Conservation (phyloP, 495 filamentous ascomycete species). For the Pyrenopolyporus hunteri region DNA sequence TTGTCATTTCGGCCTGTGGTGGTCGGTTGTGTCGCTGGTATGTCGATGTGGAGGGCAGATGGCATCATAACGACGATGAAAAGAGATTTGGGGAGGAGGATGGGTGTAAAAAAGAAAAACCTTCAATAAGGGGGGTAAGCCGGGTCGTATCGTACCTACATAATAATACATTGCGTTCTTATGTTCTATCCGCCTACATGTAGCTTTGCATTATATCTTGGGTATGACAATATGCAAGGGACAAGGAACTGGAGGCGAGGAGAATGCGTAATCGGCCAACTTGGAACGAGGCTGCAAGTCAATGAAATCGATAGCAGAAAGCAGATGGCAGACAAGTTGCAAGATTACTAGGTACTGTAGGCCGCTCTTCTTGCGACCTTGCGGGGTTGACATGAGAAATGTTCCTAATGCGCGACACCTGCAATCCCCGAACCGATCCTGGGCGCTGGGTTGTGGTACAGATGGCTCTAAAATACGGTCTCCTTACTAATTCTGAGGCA, state of each 20-base stretch:
- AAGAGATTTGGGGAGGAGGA: constrained; percentile 6
- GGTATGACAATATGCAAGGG: constrained; percentile 47
- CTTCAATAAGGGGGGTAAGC: constrained; percentile 30
- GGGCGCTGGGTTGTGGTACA: constrained; percentile 29
- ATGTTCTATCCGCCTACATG: no score
- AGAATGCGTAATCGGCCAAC: constrained; percentile 38
- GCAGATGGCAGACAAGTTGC: no score
- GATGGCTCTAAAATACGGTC: constrained; percentile 23
- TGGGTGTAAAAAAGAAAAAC: not conserved
- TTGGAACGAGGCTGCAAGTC: constrained; percentile 26
- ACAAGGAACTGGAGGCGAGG: constrained; percentile 40
- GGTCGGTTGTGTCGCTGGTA: constrained; percentile 24
- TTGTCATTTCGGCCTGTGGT: constrained; percentile 37
- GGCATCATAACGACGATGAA: constrained; percentile 25
- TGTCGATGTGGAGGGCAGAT: constrained; percentile 31
- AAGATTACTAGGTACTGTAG: constrained; percentile 7
- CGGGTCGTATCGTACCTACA: constrained; percentile 16
- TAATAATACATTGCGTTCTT: no score
- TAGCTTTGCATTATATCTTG: constrained; percentile 37
- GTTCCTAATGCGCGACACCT: constrained; percentile 38
- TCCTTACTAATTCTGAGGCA: constrained; percentile 34
- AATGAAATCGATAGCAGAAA: constrained; percentile 10
- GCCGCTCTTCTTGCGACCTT: constrained; percentile 25
- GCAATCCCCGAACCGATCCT: constrained; percentile 34
- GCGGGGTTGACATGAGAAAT: constrained; percentile 34